Conservation (phyloP, 148 eudicot genomes). For the Nepenthes gracilis region DNA sequence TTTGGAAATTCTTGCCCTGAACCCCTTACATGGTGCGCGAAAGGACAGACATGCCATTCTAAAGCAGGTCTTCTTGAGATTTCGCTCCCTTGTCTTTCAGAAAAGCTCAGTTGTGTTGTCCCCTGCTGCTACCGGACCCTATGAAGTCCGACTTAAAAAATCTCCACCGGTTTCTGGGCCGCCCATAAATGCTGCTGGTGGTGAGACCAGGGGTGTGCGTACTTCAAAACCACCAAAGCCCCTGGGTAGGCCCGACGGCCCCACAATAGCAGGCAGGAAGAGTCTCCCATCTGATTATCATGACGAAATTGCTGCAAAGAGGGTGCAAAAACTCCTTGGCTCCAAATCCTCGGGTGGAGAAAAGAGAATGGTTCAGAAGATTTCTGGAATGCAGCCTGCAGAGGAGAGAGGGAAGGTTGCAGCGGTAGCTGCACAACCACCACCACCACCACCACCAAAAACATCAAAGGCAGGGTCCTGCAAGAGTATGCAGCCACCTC, state of each 20-base stretch:
- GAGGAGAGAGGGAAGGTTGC: constrained; percentile 28
- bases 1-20: constrained; percentile 54
- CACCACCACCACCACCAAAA: constrained; percentile 2
- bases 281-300: constrained; percentile 58
- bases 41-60: constrained; percentile 21
- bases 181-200: constrained; percentile 8
- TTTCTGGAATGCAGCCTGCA: constrained; percentile 17
- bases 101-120: constrained; percentile 37
- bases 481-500: constrained; percentile 25
- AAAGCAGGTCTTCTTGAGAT: constrained; percentile 39
- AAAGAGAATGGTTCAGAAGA: constrained; percentile 26
- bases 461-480: constrained; percentile 15
- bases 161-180: neutral
- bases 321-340: constrained; percentile 30
- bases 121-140: neutral
- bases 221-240: constrained; percentile 29
- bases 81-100: constrained; percentile 50
- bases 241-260: constrained; percentile 28
- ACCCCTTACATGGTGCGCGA: constrained; percentile 40
- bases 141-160: neutral
- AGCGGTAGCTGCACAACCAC: constrained; percentile 10
- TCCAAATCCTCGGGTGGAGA: constrained; percentile 28
- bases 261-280: constrained; percentile 18
- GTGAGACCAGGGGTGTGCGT: constrained; percentile 13
- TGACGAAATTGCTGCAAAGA: constrained; percentile 45